Evolutionary conservation across 805 yeast species (phyloP).

Genomic region (Candida ovalis): DNA sequence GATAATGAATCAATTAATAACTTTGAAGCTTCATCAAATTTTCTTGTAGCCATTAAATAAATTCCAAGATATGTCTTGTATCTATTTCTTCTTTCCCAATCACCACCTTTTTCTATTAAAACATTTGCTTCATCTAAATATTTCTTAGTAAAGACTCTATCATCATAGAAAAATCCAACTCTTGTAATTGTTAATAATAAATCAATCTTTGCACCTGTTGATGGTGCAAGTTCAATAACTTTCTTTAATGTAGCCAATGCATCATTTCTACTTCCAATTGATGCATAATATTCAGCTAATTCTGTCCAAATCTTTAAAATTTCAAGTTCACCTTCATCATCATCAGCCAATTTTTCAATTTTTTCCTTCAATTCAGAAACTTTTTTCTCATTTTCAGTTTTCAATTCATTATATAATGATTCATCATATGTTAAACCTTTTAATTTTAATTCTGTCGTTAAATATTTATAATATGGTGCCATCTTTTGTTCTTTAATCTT

Average conservation of each 20-base stretch:
- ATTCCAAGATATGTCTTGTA: conserved; percentile 90
- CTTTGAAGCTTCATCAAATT: conserved; percentile 80
- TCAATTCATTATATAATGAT: conserved; percentile 46
- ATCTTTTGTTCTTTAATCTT: conserved; percentile 58
- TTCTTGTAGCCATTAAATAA: conserved; percentile 77
- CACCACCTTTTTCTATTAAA: conserved; percentile 94
- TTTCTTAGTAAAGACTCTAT: conserved; percentile 62
- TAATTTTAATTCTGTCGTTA: conserved; percentile 44
- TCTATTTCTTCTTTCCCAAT: conserved; percentile 97
- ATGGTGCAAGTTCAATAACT: conserved; percentile 75
- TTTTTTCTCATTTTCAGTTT: conserved; percentile 50
- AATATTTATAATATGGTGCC: conserved; percentile 79
- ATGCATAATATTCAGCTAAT: conserved; percentile 84
- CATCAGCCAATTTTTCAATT: conserved; percentile 53
- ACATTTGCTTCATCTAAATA: conserved; percentile 69
- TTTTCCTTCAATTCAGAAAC: conserved; percentile 50
- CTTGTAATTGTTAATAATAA: conserved; percentile 76
- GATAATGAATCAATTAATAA: conserved; percentile 87
- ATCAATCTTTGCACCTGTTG: conserved; percentile 89
- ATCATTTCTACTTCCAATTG: conserved; percentile 74
- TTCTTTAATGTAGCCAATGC: conserved; percentile 65
- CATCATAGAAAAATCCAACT: conserved; percentile 85
- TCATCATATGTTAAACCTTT: conserved; percentile 56
- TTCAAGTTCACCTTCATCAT: conserved; percentile 85
- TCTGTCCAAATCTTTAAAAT: conserved; percentile 70